Evolutionary conservation across 345 rosid species (phyloP), one percentile per base, ranked within the genome.

Genomic region (Linum usitatissimum): DNA sequence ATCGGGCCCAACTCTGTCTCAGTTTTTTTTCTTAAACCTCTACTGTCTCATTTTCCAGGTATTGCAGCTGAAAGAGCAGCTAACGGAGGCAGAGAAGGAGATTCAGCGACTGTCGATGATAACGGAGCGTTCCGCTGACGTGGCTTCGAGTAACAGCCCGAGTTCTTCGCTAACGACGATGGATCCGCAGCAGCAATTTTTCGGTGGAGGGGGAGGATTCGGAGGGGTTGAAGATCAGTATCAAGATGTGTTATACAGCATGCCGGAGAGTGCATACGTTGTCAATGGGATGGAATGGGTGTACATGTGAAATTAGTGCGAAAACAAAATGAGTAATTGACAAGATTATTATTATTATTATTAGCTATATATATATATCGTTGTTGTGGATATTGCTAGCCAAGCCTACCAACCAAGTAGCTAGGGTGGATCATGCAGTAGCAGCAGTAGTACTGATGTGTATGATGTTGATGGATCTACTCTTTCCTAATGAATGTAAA

Each of bases 281-380:
- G 59, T 19, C 14, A 75, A 72, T 28, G 82, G 73, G 62, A 62
- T 78, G 78, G 96, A 86, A 54, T 86, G 87, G 91, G 59, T 72
- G 57, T 55, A 55, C 30, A 55, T 55, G 59, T 55, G 10, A 54
- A 55, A 55, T 45, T 45, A 45, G 38, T 34, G 8, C 0, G 8
- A 5, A 34, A 34, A n/a, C n/a, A n/a, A 7, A 34, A 34, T 5
- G 38, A 34, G 1, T 34, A 34, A 34, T 57, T 57, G 23, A 14
- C 31, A 21, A 19, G 17, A 19, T 14, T 14, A 57, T 10, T 57
- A 3, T 57, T 19, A 57, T 57, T 21, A 19, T 23, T 23, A 23
- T 23, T 23, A 23, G 2, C 2, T 23, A 23, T 12, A 10, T 57
- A 18, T n/a, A 3, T 18, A 0, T 19, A 18, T 19, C 28, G 1